Percentiles rank a stretch among this genome's conserved stretches.
Conservation (phyloP, 169 alveolate species). For the Eimeria praecox region DNA sequence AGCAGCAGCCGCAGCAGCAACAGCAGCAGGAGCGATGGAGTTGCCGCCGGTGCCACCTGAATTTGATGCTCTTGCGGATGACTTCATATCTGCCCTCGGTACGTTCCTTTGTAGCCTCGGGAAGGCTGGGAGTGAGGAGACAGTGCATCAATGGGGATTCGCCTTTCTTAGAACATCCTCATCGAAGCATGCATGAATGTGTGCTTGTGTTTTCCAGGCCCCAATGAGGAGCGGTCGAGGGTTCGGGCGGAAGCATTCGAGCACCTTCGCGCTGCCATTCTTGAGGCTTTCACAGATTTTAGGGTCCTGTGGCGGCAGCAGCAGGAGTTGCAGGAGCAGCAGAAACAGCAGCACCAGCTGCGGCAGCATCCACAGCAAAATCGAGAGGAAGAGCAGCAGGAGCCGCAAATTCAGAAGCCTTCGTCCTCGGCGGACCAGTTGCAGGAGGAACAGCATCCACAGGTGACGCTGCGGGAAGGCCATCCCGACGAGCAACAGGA, state of each 20-base stretch:
- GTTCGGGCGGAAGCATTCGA: constrained; percentile 68
- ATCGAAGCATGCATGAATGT: not conserved
- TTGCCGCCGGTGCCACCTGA: constrained; percentile 63
- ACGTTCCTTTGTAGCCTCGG: not conserved
- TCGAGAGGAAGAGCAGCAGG: constrained; percentile 22
- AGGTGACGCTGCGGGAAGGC: constrained; percentile 26
- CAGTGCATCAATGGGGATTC: not conserved
- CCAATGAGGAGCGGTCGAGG: constrained; percentile 68
- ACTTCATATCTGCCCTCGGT: constrained; percentile 66
- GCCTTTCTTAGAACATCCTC: not conserved
- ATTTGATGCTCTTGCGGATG: constrained; percentile 67
- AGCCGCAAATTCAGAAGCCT: not conserved
- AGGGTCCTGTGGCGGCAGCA: constrained; percentile 65
- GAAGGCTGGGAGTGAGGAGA: not conserved
- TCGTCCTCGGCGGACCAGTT: not conserved
- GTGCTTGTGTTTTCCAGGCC: constrained; percentile 54
- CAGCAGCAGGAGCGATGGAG: constrained; percentile 68
- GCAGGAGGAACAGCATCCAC: not conserved
- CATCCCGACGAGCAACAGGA: not conserved
- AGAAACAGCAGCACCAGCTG: constrained; percentile 17
- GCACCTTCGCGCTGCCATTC: constrained; percentile 69
- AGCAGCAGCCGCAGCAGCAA: constrained; percentile 54
- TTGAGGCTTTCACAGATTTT: constrained; percentile 70
- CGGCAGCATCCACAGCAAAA: constrained; percentile 20
- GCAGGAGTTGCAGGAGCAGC: constrained; percentile 66